Evolutionary conservation across 345 rosid species (phyloP).

Genomic region (Streptanthus diversifolius): DNA sequence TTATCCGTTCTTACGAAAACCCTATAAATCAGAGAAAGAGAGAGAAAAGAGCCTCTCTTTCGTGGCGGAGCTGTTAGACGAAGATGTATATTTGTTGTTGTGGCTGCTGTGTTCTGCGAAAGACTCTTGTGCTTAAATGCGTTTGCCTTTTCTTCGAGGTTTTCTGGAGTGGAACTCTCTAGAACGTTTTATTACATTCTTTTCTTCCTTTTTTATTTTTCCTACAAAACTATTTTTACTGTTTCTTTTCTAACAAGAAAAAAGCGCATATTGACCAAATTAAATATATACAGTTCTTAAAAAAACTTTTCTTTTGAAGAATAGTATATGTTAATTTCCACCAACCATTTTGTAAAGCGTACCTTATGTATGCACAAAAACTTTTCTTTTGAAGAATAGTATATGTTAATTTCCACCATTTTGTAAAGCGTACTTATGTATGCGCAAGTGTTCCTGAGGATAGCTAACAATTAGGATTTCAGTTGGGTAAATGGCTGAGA

Average conservation of each 20-base stretch:
- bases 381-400: no score
- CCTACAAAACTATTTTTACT: background rate
- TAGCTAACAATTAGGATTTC: no score
- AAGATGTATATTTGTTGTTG: background rate
- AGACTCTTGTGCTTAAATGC: slow-evolving; percentile 1
- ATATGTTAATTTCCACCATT: no score
- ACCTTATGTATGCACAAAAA: no score
- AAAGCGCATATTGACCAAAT: background rate
- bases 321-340: no score
- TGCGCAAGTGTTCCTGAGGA: no score
- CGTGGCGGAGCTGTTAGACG: background rate
- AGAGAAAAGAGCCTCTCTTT: background rate
- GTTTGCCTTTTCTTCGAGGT: slow-evolving; percentile 22
- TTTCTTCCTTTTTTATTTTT: background rate
- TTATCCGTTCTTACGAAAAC: slow-evolving; percentile 12
- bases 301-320: no score
- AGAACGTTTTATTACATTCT: slow-evolving; percentile 19
- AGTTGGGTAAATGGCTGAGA: no score
- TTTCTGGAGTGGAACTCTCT: slow-evolving; percentile 31
- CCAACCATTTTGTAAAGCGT: no score
- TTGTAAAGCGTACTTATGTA: no score
- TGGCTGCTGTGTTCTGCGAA: slow-evolving; percentile 12
- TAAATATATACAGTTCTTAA: no score
- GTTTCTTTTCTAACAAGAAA: slow-evolving; percentile 15
- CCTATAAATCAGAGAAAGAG: background rate